A percentile compares a stretch with the other conserved stretches of the same genome.
Conservation (phyloP, 139 green algal genomes). For the Pseudopediastrum boryanum region DNA sequence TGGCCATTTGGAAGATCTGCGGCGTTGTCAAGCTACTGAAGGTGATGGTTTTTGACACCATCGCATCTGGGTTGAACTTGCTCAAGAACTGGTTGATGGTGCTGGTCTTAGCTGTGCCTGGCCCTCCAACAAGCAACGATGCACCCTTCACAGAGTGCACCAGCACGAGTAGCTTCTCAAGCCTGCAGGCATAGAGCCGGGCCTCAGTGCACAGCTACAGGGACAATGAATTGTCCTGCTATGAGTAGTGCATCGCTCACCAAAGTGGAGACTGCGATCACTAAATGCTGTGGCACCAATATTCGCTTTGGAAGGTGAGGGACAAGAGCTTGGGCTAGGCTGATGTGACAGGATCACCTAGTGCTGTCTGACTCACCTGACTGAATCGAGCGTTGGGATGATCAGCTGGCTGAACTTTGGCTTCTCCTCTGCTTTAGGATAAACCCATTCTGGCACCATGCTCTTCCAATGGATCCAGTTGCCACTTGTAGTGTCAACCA, state of each 20-base stretch:
- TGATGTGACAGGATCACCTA: no score
- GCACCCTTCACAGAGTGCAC: conserved; percentile 70
- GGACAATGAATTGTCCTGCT: no score
- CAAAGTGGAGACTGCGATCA: no score
- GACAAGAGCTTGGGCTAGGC: no score
- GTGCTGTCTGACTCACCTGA: conserved; percentile 49
- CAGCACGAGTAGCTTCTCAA: conserved; percentile 84
- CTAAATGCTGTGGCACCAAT: no score
- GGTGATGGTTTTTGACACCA: conserved; percentile 86
- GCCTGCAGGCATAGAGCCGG: no score
- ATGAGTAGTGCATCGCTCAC: no score
- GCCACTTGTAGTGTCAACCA: conserved; percentile 66
- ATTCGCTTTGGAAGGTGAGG: no score
- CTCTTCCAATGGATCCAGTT: conserved; percentile 84
- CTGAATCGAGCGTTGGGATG: conserved; percentile 90
- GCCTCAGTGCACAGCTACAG: no score
- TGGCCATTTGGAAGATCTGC: conserved; percentile 87
- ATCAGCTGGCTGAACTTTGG: conserved; percentile 89
- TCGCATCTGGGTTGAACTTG: conserved; percentile 31
- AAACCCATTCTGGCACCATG: conserved; percentile 81
- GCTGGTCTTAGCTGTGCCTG: conserved; percentile 93
- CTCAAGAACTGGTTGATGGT: conserved; percentile 87
- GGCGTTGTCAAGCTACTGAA: conserved; percentile 93
- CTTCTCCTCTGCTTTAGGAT: conserved; percentile 80
- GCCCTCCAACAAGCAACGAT: conserved; percentile 83